A percentile compares a stretch with the other conserved stretches of the same genome.
Evolutionary conservation across 2,329 filamentous ascomycete genomes (phyloP).

Genomic region (Exophiala sideris): DNA sequence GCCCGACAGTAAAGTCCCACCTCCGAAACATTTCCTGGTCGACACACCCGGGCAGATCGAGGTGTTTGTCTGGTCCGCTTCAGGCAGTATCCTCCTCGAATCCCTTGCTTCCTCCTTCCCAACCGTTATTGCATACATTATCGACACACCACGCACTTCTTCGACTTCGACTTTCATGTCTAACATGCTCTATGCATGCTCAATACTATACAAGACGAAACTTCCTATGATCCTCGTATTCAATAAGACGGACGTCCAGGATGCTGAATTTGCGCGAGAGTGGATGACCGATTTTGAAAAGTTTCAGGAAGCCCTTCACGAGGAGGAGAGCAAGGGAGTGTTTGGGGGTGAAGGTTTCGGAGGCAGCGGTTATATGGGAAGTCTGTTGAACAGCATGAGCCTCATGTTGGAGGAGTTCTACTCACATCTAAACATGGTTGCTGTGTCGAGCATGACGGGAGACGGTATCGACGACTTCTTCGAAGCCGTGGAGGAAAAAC

Average conservation of each 20-base stretch:
- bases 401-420: constrained; percentile 98
- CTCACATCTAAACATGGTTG: constrained; percentile 85
- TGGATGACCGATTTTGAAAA: constrained; percentile 99
- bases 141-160: constrained; percentile 89
- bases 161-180: constrained; percentile 98
- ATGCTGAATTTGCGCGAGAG: constrained; percentile 86
- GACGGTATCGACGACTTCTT: constrained; percentile 93
- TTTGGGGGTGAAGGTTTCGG: constrained; percentile 71
- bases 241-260: constrained; percentile 97
- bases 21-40: constrained; percentile 79
- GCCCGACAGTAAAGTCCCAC: constrained; percentile 58
- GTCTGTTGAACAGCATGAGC: constrained; percentile 94
- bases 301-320: constrained; percentile 79
- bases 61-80: constrained; percentile 97
- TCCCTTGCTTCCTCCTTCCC: constrained; percentile 91
- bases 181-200: constrained; percentile 99
- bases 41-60: constrained; percentile 98
- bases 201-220: constrained; percentile 97
- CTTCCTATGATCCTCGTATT: constrained; percentile 98
- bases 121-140: constrained; percentile 94
- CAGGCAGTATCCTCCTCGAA: constrained; percentile 88
- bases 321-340: constrained; percentile 74
- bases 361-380: constrained; percentile 94
- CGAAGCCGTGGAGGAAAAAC: constrained; percentile 79
- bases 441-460: constrained; percentile 88